Evolutionary conservation across 2,329 filamentous ascomycete genomes (phyloP).

Genomic region (Phoma herbarum): DNA sequence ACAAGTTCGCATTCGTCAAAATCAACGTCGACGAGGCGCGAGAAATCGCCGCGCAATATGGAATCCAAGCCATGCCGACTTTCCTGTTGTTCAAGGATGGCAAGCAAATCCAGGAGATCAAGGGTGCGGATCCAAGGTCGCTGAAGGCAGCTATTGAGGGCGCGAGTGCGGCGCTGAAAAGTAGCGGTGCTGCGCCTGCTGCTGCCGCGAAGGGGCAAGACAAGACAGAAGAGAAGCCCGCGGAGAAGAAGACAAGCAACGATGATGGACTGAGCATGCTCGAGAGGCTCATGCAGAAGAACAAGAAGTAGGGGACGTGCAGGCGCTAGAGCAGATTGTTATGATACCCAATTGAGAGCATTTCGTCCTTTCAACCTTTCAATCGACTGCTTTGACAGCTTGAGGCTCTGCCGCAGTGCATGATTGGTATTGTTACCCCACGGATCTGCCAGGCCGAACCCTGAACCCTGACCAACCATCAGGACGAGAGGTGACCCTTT

Average conservation of each 20-base stretch:
- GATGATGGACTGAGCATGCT: conserved; percentile 38
- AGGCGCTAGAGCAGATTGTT: not conserved
- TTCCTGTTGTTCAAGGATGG: conserved; percentile 48
- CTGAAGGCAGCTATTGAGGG: conserved; percentile 40
- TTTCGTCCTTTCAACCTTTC: not conserved
- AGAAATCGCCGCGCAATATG: conserved; percentile 58
- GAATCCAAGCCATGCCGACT: conserved; percentile 57
- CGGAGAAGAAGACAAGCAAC: conserved; percentile 44
- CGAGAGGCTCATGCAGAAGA: conserved; percentile 23
- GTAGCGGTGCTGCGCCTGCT: conserved; percentile 10
- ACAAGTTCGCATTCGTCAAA: conserved; percentile 61
- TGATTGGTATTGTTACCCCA: conserved; percentile 1
- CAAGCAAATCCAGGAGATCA: conserved; percentile 41
- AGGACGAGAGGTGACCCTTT: not conserved
- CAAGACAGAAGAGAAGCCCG: conserved; percentile 17
- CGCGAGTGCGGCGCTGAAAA: conserved; percentile 19
- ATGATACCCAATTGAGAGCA: conserved; percentile 13
- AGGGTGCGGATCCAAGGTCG: conserved; percentile 39
- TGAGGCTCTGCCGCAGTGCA: conserved; percentile 1
- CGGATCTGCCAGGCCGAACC: not conserved
- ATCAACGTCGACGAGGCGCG: conserved; percentile 64
- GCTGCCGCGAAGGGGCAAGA: conserved; percentile 16
- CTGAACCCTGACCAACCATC: conserved; percentile 3
- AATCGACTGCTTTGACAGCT: not conserved
- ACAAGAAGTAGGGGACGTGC: conserved; percentile 6